Evolutionary conservation across 257 asterid species (phyloP).

Genomic region (Forsythia viridissima): DNA sequence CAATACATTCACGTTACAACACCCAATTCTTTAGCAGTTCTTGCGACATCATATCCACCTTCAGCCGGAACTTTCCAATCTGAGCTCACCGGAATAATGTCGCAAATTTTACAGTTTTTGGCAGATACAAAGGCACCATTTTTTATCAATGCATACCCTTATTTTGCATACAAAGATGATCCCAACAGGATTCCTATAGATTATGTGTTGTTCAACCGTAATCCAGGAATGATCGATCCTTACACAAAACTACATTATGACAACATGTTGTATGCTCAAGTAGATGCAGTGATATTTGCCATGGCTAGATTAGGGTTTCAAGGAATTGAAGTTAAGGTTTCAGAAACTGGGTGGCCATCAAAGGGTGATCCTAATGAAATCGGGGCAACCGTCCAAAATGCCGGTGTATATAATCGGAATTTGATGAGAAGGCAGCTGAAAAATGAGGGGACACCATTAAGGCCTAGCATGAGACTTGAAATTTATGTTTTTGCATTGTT

Average conservation of each 20-base stretch:
- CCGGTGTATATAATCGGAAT: slow-evolving; percentile 65
- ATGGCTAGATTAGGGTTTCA: slow-evolving; percentile 64
- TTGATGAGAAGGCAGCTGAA: slow-evolving; percentile 55
- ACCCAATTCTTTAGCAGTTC: slow-evolving; percentile 64
- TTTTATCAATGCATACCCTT: slow-evolving; percentile 93
- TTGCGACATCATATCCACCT: slow-evolving; percentile 76
- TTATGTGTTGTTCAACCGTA: slow-evolving; percentile 68
- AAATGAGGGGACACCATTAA: slow-evolving; percentile 73
- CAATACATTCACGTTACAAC: slow-evolving; percentile 70
- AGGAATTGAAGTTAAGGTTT: slow-evolving; percentile 61
- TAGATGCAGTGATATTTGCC: slow-evolving; percentile 70
- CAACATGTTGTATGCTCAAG: slow-evolving; percentile 91
- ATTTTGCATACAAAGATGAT: slow-evolving; percentile 78
- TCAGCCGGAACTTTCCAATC: slow-evolving; percentile 68
- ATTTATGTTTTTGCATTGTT: slow-evolving; percentile 77
- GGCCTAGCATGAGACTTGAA: slow-evolving; percentile 62
- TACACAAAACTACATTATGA: slow-evolving; percentile 61
- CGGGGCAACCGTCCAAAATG: slow-evolving; percentile 67
- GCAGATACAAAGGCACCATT: slow-evolving; percentile 66
- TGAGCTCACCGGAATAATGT: slow-evolving; percentile 55
- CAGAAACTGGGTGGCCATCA: slow-evolving; percentile 97
- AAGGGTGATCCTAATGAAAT: slow-evolving; percentile 59
- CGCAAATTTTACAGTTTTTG: slow-evolving; percentile 59
- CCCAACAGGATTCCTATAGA: slow-evolving; percentile 59
- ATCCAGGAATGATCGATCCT: slow-evolving; percentile 69